Conservation (phyloP, 306 rosid genomes). For the Citrullus colocynthis region DNA sequence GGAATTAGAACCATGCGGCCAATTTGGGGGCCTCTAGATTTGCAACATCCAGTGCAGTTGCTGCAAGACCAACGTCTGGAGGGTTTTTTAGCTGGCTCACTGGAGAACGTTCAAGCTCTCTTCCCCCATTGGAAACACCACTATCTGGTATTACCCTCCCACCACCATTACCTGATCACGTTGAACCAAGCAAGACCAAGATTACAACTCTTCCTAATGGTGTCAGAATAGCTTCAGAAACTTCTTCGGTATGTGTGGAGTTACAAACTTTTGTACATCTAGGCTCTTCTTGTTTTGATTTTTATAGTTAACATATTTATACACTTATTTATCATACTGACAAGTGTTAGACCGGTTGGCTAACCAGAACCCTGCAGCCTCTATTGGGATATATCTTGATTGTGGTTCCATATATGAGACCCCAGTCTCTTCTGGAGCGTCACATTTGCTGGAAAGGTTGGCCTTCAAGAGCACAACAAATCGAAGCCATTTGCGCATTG, state of each 20-base stretch:
- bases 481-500: slow-evolving; percentile 83
- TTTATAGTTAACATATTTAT: not conserved
- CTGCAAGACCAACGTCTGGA: slow-evolving; percentile 37
- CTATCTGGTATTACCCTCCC: slow-evolving; percentile 53
- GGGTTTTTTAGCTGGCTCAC: slow-evolving; percentile 77
- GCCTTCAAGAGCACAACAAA: slow-evolving; percentile 94
- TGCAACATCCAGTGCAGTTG: slow-evolving; percentile 46
- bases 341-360: slow-evolving; percentile 9
- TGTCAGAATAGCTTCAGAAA: slow-evolving; percentile 69
- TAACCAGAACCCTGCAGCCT: slow-evolving; percentile 82
- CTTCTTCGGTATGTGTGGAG: slow-evolving; percentile 37
- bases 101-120: slow-evolving; percentile 44
- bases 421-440: slow-evolving; percentile 61
- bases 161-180: slow-evolving; percentile 50
- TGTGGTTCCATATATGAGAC: slow-evolving; percentile 90
- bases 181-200: slow-evolving; percentile 65
- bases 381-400: slow-evolving; percentile 71
- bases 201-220: slow-evolving; percentile 73
- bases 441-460: slow-evolving; percentile 85
- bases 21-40: slow-evolving; percentile 42
- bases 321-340: slow-evolving; percentile 7
- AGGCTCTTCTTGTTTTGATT: not conserved
- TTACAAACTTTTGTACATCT: not conserved
- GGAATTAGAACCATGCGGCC: slow-evolving; percentile 40
- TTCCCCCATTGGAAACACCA: slow-evolving; percentile 44